These are phyloP conservation scores for Trichoderma semiorbis DNA, from an alignment of 2,329 filamentous ascomycete genomes.

Conservation along the genomic window DNA sequence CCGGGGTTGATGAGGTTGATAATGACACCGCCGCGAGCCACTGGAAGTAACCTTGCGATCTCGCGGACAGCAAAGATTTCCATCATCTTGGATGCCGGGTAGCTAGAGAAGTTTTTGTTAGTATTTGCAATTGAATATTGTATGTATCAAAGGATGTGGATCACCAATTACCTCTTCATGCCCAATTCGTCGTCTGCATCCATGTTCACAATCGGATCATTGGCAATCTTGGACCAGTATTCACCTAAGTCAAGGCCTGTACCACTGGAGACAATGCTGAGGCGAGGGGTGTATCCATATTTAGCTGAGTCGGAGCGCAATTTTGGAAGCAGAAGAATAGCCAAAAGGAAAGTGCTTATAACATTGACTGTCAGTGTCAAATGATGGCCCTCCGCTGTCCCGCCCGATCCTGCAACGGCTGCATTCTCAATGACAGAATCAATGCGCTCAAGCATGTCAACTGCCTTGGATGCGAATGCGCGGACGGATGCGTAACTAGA, in stretches of 20 bases:
- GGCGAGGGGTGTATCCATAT: constrained; percentile 31
- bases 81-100: constrained; percentile 30
- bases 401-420: constrained; percentile 20
- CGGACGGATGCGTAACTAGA: constrained; percentile 33
- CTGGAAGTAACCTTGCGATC: constrained; percentile 27
- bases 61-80: constrained; percentile 27
- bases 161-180: not conserved
- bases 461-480: constrained; percentile 33
- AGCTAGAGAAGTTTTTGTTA: constrained; percentile 12
- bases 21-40: constrained; percentile 27
- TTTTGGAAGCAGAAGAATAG: constrained; percentile 41
- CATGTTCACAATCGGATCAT: not conserved
- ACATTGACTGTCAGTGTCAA: constrained; percentile 46
- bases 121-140: not conserved
- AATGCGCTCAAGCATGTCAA: constrained; percentile 35
- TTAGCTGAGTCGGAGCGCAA: constrained; percentile 26
- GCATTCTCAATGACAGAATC: constrained; percentile 45
- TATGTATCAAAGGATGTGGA: not conserved
- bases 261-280: constrained; percentile 36
- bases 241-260: constrained; percentile 29
- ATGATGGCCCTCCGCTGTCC: constrained; percentile 40
- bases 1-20: constrained; percentile 31
- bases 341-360: constrained; percentile 44
- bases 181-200: not conserved
- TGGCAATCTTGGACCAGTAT: not conserved